phyloP scores from a whole-genome alignment of 176 grass and related monocot genomes.

The Cocos nucifera region DNA sequence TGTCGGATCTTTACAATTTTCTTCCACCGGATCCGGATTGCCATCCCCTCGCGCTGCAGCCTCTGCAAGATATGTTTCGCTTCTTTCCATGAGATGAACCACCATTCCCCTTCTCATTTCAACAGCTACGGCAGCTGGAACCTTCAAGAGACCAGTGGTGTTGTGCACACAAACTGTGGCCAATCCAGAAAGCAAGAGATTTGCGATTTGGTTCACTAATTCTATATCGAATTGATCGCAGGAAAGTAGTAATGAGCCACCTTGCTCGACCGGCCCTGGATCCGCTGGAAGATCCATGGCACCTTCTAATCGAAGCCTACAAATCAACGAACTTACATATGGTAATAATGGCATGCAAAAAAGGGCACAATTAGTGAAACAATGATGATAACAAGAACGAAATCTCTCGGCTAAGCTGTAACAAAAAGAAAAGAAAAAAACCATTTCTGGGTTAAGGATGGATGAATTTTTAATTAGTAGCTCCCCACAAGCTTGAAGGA shows the following conservation, averaged over 20 bases:
- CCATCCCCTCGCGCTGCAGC: conserved; percentile 20
- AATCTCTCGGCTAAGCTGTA: too few relatives aligned
- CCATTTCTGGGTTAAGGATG: too few relatives aligned
- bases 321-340: too few relatives aligned
- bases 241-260: conserved; percentile 12
- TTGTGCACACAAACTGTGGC: conserved; percentile 78
- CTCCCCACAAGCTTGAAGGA: too few relatives aligned
- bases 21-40: conserved; percentile 27
- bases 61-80: conserved; percentile 33
- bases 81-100: conserved; percentile 49
- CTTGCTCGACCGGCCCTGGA: conserved; percentile 10
- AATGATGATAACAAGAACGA: too few relatives aligned
- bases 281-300: conserved; percentile 4
- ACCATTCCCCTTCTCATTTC: conserved; percentile 42
- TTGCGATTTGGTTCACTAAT: conserved; percentile 32
- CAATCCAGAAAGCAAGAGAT: conserved; percentile 54
- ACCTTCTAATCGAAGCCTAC: too few relatives aligned
- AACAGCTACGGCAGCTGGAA: conserved; percentile 40
- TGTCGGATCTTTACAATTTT: conserved; percentile 26
- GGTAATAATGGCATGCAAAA: too few relatives aligned
- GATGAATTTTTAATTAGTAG: too few relatives aligned
- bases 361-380: too few relatives aligned
- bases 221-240: conserved; percentile 54
- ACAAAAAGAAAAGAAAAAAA: too few relatives aligned
- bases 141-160: conserved; percentile 71